Evolutionary conservation across 2,329 filamentous ascomycete species (phyloP).

Genomic region (Cladophialophora exuberans): DNA sequence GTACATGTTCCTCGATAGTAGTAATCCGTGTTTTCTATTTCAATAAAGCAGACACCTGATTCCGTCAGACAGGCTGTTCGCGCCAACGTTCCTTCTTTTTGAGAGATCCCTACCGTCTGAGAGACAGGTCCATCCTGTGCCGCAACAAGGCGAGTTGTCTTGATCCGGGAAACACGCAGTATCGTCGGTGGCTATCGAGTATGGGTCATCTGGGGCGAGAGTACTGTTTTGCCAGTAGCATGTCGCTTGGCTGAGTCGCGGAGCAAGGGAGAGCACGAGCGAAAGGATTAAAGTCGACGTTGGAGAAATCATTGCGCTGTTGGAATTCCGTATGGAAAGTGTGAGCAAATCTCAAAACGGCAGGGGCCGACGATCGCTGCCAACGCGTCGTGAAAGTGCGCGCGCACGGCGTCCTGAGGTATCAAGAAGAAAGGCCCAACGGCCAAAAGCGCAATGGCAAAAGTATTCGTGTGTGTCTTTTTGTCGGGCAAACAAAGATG

Average conservation of each 20-base stretch:
- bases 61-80: too few relatives aligned
- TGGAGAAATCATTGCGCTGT: background rate
- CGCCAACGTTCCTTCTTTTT: too few relatives aligned
- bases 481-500: background rate
- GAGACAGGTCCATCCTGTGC: constrained; percentile 18
- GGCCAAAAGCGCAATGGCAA: background rate
- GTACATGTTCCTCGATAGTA: constrained; percentile 23
- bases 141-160: constrained; percentile 22
- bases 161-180: constrained; percentile 20
- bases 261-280: background rate
- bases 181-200: constrained; percentile 19
- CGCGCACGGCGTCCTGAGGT: background rate
- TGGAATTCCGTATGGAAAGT: background rate
- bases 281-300: background rate
- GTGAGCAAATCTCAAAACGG: background rate
- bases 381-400: background rate
- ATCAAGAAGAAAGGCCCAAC: background rate
- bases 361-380: too few relatives aligned
- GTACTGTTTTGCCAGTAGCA: constrained; percentile 24
- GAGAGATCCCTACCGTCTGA: too few relatives aligned
- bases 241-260: constrained; percentile 10
- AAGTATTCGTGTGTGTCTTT: too few relatives aligned
- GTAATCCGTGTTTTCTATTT: background rate
- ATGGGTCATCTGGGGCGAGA: constrained; percentile 15
- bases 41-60: constrained; percentile 20